phyloP scores from a whole-genome alignment of 108 stramenopile species.

The Pseudonitzschia multiseries region DNA sequence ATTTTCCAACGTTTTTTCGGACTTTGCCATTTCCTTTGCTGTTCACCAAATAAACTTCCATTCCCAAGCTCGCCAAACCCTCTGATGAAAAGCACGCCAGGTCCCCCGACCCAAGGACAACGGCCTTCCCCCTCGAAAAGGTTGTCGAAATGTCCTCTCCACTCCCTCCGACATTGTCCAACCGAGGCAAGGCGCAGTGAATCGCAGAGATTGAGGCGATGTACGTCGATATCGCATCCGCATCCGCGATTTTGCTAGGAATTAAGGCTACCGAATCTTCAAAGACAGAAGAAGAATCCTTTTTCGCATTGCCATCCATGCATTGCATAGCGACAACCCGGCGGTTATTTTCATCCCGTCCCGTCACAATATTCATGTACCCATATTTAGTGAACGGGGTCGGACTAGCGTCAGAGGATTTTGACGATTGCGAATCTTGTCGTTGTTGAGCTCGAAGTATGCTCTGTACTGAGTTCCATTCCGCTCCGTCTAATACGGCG shows the following conservation, averaged over 20 bases:
- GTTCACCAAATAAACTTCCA: slow-evolving; percentile 60
- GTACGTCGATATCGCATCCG: slow-evolving; percentile 63
- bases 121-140: slow-evolving; percentile 38
- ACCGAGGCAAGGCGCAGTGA: slow-evolving; percentile 55
- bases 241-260: slow-evolving; percentile 49
- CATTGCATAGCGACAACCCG: slow-evolving; percentile 41
- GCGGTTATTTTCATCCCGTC: slow-evolving; percentile 26
- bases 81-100: slow-evolving; percentile 69
- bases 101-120: slow-evolving; percentile 71
- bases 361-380: slow-evolving; percentile 40
- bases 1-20: slow-evolving; percentile 22
- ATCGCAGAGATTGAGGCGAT: slow-evolving; percentile 51
- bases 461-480: slow-evolving; percentile 37
- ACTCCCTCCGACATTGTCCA: slow-evolving; percentile 59
- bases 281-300: slow-evolving; percentile 24
- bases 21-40: slow-evolving; percentile 39
- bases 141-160: slow-evolving; percentile 13
- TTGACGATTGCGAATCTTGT: not conserved
- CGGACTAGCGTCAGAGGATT: too few relatives aligned
- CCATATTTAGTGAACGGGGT: slow-evolving; percentile 17
- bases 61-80: slow-evolving; percentile 67
- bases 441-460: slow-evolving; percentile 17
- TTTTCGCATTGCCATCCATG: slow-evolving; percentile 1
- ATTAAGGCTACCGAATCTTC: slow-evolving; percentile 57
- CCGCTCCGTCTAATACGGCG: slow-evolving; percentile 43